phyloP scores from a whole-genome alignment of 2,329 filamentous ascomycete genomes.

The Fusarium humuli region DNA sequence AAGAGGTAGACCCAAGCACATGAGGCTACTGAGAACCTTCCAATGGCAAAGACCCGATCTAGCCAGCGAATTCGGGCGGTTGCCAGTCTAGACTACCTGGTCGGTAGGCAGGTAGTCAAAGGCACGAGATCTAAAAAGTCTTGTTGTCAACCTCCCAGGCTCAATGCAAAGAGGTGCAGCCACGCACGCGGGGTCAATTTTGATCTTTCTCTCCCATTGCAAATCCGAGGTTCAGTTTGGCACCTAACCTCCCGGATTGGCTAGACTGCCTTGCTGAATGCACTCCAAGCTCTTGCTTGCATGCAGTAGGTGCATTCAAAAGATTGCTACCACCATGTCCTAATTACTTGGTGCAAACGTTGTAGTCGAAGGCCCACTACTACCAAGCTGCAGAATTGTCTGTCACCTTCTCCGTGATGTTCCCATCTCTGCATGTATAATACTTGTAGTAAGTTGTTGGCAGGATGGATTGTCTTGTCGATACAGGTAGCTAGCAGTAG shows the following conservation, averaged over 20 bases:
- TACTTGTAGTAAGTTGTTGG: slow-evolving; percentile 8
- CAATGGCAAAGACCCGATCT: not conserved
- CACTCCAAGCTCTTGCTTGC: slow-evolving; percentile 34
- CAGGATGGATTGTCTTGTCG: not conserved
- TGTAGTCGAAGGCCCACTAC: not conserved
- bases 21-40: not conserved
- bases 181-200: slow-evolving; percentile 28
- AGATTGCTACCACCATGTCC: not conserved
- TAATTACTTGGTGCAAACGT: not conserved
- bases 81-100: not conserved
- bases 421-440: slow-evolving; percentile 7
- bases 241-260: slow-evolving; percentile 4
- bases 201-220: slow-evolving; percentile 18
- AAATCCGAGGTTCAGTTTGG: slow-evolving; percentile 11
- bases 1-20: not conserved
- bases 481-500: not conserved
- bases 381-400: slow-evolving; percentile 18
- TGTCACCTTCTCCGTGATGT: slow-evolving; percentile 11
- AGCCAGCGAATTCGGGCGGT: not conserved
- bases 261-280: not conserved
- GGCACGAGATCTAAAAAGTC: slow-evolving; percentile 20
- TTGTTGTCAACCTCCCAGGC: slow-evolving; percentile 6
- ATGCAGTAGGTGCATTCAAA: slow-evolving; percentile 3
- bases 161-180: slow-evolving; percentile 20
- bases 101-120: slow-evolving; percentile 2